phyloP scores from a whole-genome alignment of 2,329 filamentous ascomycete genomes.

The Epichloe elymi region DNA sequence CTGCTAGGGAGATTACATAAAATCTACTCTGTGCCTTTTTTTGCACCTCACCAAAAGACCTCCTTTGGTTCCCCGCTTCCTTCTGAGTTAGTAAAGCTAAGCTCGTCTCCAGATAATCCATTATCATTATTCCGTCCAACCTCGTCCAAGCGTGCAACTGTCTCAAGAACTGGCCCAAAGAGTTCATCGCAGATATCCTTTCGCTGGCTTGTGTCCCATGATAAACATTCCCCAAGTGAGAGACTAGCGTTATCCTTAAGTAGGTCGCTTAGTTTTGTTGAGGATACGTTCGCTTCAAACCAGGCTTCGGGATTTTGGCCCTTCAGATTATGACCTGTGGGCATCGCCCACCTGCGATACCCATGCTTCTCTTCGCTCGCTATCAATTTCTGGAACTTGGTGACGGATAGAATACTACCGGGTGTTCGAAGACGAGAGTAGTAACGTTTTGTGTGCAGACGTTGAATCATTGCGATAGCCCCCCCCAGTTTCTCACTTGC shows the following conservation, averaged over 20 bases:
- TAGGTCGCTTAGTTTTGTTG: constrained; percentile 7
- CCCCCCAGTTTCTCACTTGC: background rate
- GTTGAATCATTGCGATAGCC: constrained; percentile 9
- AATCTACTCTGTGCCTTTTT: no score
- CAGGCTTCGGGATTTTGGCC: constrained; percentile 6
- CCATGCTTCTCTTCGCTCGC: background rate
- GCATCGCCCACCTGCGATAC: constrained; percentile 3
- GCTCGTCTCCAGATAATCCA: constrained; percentile 2
- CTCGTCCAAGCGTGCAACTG: constrained; percentile 19
- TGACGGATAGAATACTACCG: constrained; percentile 12
- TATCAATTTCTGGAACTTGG: constrained; percentile 11
- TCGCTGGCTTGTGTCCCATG: constrained; percentile 13
- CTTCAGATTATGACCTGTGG: background rate
- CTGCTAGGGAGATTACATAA: no score
- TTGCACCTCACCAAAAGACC: constrained; percentile 6
- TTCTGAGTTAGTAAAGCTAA: background rate
- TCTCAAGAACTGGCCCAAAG: constrained; percentile 15
- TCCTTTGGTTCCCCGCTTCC: background rate
- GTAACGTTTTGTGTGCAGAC: constrained; percentile 14
- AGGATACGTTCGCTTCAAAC: constrained; percentile 18
- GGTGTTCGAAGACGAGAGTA: constrained; percentile 1
- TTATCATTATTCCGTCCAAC: constrained; percentile 18
- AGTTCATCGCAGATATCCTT: constrained; percentile 14
- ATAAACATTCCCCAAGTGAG: constrained; percentile 13
- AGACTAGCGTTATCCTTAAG: constrained; percentile 15